phyloP scores from a whole-genome alignment of 108 stramenopile genomes.

The Nannochloropsis oceanica region DNA sequence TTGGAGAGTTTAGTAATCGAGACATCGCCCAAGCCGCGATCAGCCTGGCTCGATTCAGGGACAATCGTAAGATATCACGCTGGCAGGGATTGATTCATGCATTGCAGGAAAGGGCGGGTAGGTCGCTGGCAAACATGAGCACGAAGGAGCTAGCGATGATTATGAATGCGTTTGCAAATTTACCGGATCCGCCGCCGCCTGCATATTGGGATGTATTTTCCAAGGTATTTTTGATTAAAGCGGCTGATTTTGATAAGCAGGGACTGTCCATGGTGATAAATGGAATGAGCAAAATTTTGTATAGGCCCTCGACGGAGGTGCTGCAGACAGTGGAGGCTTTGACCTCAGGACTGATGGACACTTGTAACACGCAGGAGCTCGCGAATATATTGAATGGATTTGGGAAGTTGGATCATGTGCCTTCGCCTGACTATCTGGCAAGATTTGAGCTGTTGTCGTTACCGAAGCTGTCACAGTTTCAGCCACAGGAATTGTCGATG shows the following conservation, averaged over 20 bases:
- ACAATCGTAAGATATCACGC: background rate
- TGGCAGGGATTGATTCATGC: background rate
- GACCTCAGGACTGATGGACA: background rate
- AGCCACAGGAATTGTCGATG: background rate
- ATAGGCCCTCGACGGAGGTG: background rate
- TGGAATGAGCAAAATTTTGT: background rate
- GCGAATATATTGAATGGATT: background rate
- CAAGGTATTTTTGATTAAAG: background rate
- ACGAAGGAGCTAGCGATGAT: background rate
- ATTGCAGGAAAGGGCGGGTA: background rate
- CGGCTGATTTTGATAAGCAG: background rate
- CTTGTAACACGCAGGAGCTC: background rate
- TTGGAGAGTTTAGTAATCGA: background rate
- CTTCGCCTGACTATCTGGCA: background rate
- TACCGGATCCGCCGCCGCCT: background rate
- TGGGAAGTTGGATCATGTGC: background rate
- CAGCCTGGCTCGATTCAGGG: background rate
- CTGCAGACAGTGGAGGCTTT: background rate
- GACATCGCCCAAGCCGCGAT: background rate
- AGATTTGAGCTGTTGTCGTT: background rate
- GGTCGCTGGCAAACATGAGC: background rate
- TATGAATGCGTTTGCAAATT: background rate
- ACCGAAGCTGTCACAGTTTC: background rate
- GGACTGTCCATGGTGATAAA: background rate
- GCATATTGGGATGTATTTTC: background rate